A percentile compares a stretch with the other conserved stretches of the same genome.
Evolutionary conservation across 306 rosid genomes (phyloP).

Genomic region (Citrullus colocynthis): DNA sequence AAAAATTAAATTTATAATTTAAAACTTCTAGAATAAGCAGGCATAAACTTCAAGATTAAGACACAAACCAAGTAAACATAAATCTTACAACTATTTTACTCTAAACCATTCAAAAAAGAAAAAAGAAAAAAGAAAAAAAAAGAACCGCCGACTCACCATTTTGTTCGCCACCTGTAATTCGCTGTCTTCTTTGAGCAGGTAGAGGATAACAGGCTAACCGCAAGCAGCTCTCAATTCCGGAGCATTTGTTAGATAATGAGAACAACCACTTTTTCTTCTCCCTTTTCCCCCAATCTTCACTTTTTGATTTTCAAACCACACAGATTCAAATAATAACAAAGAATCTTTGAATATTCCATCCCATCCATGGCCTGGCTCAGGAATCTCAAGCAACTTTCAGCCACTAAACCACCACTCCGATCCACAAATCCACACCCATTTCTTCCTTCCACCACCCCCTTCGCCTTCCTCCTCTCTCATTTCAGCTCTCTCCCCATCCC

Average conservation of each 20-base stretch:
- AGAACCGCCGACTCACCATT: not conserved
- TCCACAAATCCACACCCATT: slow-evolving; percentile 24
- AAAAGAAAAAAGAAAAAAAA: not conserved
- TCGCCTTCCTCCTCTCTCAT: slow-evolving; percentile 18
- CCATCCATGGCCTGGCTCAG: slow-evolving; percentile 46
- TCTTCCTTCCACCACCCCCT: slow-evolving; percentile 5
- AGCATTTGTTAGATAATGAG: not conserved
- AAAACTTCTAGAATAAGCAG: too few species aligned
- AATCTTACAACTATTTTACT: too few species aligned
- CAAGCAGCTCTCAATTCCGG: not conserved
- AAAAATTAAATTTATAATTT: too few species aligned
- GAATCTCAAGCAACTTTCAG: slow-evolving; percentile 31
- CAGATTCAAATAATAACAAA: not conserved
- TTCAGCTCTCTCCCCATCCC: slow-evolving; percentile 24
- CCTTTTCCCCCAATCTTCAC: not conserved
- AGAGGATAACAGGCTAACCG: not conserved
- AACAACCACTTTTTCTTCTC: not conserved
- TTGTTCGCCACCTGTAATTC: not conserved
- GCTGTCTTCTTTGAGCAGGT: not conserved
- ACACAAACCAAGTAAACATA: too few species aligned
- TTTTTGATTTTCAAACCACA: not conserved
- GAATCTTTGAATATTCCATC: not conserved
- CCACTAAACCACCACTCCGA: slow-evolving; percentile 17
- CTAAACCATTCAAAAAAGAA: too few species aligned
- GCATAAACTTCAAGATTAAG: too few species aligned